Conservation (phyloP, 2,329 filamentous ascomycete genomes). For the Paracorniculantispora psalliotae region DNA sequence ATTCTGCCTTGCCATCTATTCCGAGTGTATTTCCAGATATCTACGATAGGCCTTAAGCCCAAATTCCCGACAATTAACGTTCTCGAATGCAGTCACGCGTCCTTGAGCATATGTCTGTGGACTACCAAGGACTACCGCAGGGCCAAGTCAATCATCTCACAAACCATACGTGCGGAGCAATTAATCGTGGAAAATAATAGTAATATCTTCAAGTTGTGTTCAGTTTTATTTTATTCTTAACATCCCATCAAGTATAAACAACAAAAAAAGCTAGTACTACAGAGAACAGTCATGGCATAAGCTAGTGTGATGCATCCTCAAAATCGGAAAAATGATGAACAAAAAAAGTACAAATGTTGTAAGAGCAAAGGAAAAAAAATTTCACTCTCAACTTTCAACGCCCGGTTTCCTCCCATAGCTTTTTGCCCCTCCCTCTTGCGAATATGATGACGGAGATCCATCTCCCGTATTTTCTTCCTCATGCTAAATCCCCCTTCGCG, state of each 20-base stretch:
- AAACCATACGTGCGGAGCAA: not conserved
- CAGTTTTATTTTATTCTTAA: not conserved
- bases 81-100: no score
- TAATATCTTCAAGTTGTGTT: not conserved
- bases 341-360: constrained; percentile 4
- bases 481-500: not conserved
- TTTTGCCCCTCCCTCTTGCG: not conserved
- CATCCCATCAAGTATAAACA: not conserved
- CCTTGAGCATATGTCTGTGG: no score
- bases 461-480: not conserved
- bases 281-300: constrained; percentile 6
- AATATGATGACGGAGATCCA: not conserved
- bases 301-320: not conserved
- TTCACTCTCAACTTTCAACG: constrained; percentile 3
- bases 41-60: no score
- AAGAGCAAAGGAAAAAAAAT: not conserved
- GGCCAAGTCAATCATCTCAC: no score
- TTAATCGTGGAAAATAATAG: no score
- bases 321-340: not conserved
- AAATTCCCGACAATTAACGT: no score
- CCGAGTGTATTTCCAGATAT: no score
- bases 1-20: no score
- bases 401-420: not conserved
- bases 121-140: no score
- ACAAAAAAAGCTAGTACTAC: constrained; percentile 6